These are phyloP conservation scores for Coriaria nepalensis DNA, from an alignment of 306 rosid species.

Conservation along the genomic window DNA sequence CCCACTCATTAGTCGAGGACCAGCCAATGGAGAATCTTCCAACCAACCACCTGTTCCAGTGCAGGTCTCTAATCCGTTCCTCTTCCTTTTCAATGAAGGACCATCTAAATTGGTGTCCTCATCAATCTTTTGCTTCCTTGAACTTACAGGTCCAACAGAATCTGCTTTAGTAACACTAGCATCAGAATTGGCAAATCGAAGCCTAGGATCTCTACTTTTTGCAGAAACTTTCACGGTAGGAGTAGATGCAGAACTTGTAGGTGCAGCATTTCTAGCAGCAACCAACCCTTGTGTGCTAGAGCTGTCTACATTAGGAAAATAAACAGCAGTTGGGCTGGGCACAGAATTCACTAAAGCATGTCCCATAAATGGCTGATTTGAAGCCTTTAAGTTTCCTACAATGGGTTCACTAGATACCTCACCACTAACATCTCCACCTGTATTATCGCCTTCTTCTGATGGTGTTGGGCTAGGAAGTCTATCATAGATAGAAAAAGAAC, in stretches of 20 bases:
- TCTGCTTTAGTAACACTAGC: conserved; percentile 41
- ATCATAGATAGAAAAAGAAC: conserved; percentile 49
- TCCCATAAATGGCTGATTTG: conserved; percentile 22
- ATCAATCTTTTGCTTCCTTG: conserved; percentile 56
- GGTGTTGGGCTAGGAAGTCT: conserved; percentile 98
- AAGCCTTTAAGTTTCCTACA: conserved; percentile 19
- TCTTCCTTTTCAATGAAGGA: conserved; percentile 46
- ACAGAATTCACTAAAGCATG: conserved; percentile 17
- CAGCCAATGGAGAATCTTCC: conserved; percentile 31
- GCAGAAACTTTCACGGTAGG: conserved; percentile 35
- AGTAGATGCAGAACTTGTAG: conserved; percentile 22
- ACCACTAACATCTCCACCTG: conserved; percentile 36
- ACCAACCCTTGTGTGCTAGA: conserved; percentile 27
- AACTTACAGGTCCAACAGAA: conserved; percentile 26
- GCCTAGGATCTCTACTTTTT: conserved; percentile 94
- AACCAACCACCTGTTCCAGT: conserved; percentile 65
- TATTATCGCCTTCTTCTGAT: conserved; percentile 51
- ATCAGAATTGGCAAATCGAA: conserved; percentile 55
- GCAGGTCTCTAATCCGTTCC: conserved; percentile 31
- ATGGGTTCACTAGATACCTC: conserved; percentile 64
- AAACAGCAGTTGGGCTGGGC: conserved; percentile 3
- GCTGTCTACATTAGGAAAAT: conserved; percentile 24
- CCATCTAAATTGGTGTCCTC: conserved; percentile 47
- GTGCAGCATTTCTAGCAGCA: conserved; percentile 26
- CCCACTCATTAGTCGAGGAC: conserved; percentile 35